phyloP scores from a whole-genome alignment of 2,329 filamentous ascomycete genomes.

The Fonsecaea multimorphosa region DNA sequence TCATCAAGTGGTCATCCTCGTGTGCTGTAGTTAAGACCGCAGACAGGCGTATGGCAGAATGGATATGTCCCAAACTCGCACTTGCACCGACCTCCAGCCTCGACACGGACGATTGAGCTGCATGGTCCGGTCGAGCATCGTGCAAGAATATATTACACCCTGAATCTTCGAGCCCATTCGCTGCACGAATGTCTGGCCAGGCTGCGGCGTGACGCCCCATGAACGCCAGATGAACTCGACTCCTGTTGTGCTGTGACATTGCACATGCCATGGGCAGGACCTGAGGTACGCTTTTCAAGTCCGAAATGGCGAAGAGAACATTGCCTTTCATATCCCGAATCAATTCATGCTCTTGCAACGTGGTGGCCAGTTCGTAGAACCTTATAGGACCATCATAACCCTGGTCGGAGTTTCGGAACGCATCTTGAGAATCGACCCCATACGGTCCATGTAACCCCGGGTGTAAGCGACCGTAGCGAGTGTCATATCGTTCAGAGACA shows the following conservation, averaged over 20 bases:
- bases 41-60: conserved; percentile 76
- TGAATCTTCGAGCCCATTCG: conserved; percentile 76
- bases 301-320: conserved; percentile 79
- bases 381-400: conserved; percentile 71
- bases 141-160: conserved; percentile 71
- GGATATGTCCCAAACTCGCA: conserved; percentile 73
- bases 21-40: conserved; percentile 75
- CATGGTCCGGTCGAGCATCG: conserved; percentile 78
- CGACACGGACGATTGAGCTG: conserved; percentile 69
- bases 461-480: conserved; percentile 30
- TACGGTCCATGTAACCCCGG: conserved; percentile 13
- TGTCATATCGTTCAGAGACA: conserved; percentile 43
- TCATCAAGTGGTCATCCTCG: conserved; percentile 73
- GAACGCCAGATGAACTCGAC: conserved; percentile 80
- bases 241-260: conserved; percentile 74
- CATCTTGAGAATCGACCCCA: conserved; percentile 8
- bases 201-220: conserved; percentile 75
- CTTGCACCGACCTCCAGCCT: conserved; percentile 70
- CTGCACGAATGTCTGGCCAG: conserved; percentile 69
- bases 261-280: conserved; percentile 84
- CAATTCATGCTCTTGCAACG: conserved; percentile 22
- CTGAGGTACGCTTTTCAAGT: conserved; percentile 71
- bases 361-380: conserved; percentile 66
- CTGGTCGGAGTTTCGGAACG: background rate
- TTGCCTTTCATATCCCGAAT: conserved; percentile 60